Evolutionary conservation across 768 basidiomycete genomes (phyloP).

Genomic region (Leccinum imitatum): DNA sequence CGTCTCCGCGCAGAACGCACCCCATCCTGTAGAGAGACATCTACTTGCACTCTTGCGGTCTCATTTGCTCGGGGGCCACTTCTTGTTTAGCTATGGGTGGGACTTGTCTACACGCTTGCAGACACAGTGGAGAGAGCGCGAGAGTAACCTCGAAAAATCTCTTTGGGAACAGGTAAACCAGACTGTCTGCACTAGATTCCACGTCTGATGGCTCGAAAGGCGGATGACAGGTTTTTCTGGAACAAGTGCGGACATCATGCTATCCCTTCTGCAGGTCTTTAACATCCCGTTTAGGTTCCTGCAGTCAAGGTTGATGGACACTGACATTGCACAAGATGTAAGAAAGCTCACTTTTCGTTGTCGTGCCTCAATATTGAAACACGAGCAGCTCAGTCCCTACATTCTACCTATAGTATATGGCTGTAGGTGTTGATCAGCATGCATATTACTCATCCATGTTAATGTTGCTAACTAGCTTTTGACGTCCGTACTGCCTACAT

Average conservation of each 20-base stretch:
- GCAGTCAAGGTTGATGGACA: slow-evolving; percentile 61
- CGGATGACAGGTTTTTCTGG: slow-evolving; percentile 98
- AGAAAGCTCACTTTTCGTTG: slow-evolving; percentile 26
- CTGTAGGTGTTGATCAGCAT: slow-evolving; percentile 58
- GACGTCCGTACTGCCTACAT: slow-evolving; percentile 75
- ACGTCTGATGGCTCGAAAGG: slow-evolving; percentile 44
- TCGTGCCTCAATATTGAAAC: slow-evolving; percentile 10
- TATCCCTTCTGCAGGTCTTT: slow-evolving; percentile 4
- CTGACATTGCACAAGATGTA: slow-evolving; percentile 62
- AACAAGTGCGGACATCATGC: slow-evolving; percentile 52
- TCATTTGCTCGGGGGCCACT: slow-evolving; percentile 75
- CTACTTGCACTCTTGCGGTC: slow-evolving; percentile 82
- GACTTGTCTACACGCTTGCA: slow-evolving; percentile 89
- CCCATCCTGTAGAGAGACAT: slow-evolving; percentile 86
- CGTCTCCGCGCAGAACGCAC: slow-evolving; percentile 62
- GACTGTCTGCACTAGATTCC: neutral
- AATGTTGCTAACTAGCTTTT: slow-evolving; percentile 57
- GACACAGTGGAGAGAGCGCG: slow-evolving; percentile 65
- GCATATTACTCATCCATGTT: neutral
- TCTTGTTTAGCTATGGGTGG: slow-evolving; percentile 89
- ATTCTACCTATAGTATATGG: slow-evolving; percentile 95
- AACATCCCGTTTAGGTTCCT: slow-evolving; percentile 40
- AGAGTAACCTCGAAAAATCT: slow-evolving; percentile 50
- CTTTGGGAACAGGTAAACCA: slow-evolving; percentile 75
- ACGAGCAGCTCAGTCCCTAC: slow-evolving; percentile 71